These are phyloP conservation scores for Dorcoceras hygrometricum DNA, from an alignment of 257 asterid species.

Conservation along the genomic window DNA sequence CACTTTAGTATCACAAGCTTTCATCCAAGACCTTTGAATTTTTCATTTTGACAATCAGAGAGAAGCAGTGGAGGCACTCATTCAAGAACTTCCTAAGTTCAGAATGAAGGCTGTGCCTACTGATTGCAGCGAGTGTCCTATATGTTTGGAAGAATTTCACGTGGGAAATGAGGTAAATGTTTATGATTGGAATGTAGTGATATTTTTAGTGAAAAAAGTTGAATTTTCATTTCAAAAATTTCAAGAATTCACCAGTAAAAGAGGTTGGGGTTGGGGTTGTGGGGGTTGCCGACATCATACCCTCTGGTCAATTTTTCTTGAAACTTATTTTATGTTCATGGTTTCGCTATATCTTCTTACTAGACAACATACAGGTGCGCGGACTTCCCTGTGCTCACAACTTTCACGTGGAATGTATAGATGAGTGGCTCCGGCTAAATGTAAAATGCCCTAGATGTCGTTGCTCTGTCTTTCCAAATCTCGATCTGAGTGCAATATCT, in stretches of 20 bases:
- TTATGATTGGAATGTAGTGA: conserved; percentile 8
- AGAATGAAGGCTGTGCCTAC: conserved; percentile 85
- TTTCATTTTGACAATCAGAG: conserved; percentile 46
- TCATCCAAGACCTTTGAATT: neutral
- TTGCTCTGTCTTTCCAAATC: conserved; percentile 91
- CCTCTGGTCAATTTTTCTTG: neutral
- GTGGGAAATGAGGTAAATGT: conserved; percentile 81
- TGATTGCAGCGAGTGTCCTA: conserved; percentile 96
- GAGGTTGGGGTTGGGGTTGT: neutral
- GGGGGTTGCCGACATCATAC: neutral
- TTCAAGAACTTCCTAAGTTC: conserved; percentile 94
- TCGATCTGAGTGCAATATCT: conserved; percentile 83
- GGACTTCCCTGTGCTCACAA: conserved; percentile 99
- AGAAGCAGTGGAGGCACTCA: conserved; percentile 94
- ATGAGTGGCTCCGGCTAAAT: conserved; percentile 90
- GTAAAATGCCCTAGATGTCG: conserved; percentile 98
- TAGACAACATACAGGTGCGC: conserved; percentile 57
- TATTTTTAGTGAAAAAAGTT: neutral
- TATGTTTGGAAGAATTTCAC: conserved; percentile 88
- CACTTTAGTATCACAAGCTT: neutral
- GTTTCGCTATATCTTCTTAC: neutral
- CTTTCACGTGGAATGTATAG: conserved; percentile 95
- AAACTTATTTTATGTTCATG: neutral
- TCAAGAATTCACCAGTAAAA: neutral
- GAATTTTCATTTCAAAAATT: neutral